Evolutionary conservation across 768 basidiomycete genomes (phyloP).

Genomic region (Russula foetens): DNA sequence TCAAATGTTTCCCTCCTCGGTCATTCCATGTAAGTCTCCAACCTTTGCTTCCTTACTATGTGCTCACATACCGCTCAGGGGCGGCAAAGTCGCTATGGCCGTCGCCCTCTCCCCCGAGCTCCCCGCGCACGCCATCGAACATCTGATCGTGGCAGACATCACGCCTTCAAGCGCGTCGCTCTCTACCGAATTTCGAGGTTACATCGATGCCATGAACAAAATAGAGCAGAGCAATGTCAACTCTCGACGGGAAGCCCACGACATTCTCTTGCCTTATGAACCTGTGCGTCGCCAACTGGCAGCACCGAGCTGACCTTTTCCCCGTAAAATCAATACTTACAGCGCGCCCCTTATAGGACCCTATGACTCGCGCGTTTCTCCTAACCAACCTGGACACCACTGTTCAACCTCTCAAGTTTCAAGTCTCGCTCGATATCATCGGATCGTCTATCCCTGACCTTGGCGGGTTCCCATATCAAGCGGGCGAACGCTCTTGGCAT

Average conservation of each 20-base stretch:
- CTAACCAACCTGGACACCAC: slow-evolving; percentile 67
- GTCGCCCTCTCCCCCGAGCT: slow-evolving; percentile 46
- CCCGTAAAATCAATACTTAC: background rate
- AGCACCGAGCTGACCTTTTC: too few species aligned
- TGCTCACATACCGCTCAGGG: slow-evolving; percentile 40
- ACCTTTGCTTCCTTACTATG: background rate
- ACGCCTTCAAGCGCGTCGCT: slow-evolving; percentile 53
- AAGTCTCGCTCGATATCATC: slow-evolving; percentile 64
- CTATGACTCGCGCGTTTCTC: slow-evolving; percentile 70
- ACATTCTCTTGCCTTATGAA: slow-evolving; percentile 54
- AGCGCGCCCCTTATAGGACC: slow-evolving; percentile 42
- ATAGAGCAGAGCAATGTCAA: slow-evolving; percentile 53
- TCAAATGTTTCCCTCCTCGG: slow-evolving; percentile 68
- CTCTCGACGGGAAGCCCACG: slow-evolving; percentile 62
- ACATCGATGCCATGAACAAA: slow-evolving; percentile 65
- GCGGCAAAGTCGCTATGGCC: slow-evolving; percentile 77
- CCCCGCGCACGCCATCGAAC: slow-evolving; percentile 35
- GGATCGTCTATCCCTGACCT: slow-evolving; percentile 52
- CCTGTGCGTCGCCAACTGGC: slow-evolving; percentile 33
- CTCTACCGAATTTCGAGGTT: slow-evolving; percentile 56
- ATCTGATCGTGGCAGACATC: slow-evolving; percentile 76
- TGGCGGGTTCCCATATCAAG: slow-evolving; percentile 70
- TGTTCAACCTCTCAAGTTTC: slow-evolving; percentile 45
- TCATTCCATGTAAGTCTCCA: slow-evolving; percentile 70
- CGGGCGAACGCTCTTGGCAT: slow-evolving; percentile 43